Base-by-base conservation (phyloP, 495 filamentous ascomycete genomes). In the Hypoxylon lenormandii region DNA sequence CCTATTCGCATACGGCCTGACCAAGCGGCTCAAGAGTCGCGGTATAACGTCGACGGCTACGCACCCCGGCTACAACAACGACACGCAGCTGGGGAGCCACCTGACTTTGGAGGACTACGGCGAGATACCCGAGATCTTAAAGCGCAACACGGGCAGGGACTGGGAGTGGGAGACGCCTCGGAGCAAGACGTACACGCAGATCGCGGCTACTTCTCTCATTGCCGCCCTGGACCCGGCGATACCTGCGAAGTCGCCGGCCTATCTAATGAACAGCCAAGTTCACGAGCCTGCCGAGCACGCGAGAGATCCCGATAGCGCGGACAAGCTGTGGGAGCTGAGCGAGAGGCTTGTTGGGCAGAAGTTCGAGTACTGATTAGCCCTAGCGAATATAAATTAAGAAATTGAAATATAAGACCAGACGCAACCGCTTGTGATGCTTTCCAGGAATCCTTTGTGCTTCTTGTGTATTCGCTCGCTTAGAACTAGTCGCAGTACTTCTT, bases 341-440 rank as follows among this genome's bases (percentile, higher is more conserved):
- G 83, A 87, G 73, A 70, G 80, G 71, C 63, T 87, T 52, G 81
- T 83, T 21, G 77, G 75, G 40, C 74, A 84, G 72, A 77, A 72
- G 16, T 84, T 83, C 66, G 60, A 66, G 37, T 71, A 73, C 22
- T 77, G 16, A 60, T 21, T 16, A 7, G 8, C 13, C 50, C 6
- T 52, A 40, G 36, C 23, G 40, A 16, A n/a, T 2, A 42, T 16
- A 16, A 42, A 42, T 42, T 38, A n/a, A 38, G 13, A 38, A 11
- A 10, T 38, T 38, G n/a, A 42, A 42, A 42, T n/a, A n/a, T n/a
- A n/a, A n/a, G n/a, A n/a, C n/a, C n/a, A n/a, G n/a, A n/a, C n/a
- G n/a, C n/a, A n/a, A n/a, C n/a, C n/a, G n/a, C n/a, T n/a, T n/a
- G n/a, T n/a, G n/a, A n/a, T n/a, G n/a, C n/a, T n/a, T n/a, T n/a